Conservation (phyloP, 2,329 filamentous ascomycete genomes). For the Pseudocercospora ulei region DNA sequence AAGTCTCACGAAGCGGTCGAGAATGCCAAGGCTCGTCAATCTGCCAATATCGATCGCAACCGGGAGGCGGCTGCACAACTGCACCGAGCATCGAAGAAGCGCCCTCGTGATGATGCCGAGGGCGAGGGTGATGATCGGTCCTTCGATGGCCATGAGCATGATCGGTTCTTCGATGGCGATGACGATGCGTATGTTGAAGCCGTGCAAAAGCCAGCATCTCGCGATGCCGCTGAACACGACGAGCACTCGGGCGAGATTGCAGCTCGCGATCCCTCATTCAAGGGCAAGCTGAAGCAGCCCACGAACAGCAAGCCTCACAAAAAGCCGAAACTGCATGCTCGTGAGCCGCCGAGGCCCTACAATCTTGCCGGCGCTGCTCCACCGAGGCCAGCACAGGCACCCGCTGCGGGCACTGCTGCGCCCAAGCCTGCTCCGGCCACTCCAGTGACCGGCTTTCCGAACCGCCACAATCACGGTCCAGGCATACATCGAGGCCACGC, state of each 20-base stretch:
- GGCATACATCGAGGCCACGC: conserved; percentile 2
- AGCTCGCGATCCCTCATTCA: no score
- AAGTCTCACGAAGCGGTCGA: background rate
- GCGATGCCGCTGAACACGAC: background rate
- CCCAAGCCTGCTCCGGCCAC: conserved; percentile 5
- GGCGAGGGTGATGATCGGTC: no score
- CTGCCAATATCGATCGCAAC: background rate
- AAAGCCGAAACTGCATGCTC: no score
- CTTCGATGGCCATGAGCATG: background rate
- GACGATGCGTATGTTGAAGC: conserved; percentile 1
- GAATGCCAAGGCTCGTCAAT: background rate
- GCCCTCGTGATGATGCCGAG: background rate
- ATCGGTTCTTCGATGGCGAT: background rate
- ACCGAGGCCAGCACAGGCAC: background rate
- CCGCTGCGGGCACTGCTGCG: background rate
- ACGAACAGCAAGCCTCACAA: no score
- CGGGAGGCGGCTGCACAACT: background rate
- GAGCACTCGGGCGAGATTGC: background rate
- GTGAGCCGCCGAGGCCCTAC: background rate
- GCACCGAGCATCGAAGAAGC: background rate
- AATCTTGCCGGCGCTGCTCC: background rate
- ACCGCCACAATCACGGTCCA: background rate
- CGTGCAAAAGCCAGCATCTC: background rate
- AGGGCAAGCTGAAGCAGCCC: no score
- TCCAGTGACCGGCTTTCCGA: background rate